A percentile compares a stretch with the other conserved stretches of the same genome.
Conservation (phyloP, 768 basidiomycete species). For the Amylocystis lapponica region DNA sequence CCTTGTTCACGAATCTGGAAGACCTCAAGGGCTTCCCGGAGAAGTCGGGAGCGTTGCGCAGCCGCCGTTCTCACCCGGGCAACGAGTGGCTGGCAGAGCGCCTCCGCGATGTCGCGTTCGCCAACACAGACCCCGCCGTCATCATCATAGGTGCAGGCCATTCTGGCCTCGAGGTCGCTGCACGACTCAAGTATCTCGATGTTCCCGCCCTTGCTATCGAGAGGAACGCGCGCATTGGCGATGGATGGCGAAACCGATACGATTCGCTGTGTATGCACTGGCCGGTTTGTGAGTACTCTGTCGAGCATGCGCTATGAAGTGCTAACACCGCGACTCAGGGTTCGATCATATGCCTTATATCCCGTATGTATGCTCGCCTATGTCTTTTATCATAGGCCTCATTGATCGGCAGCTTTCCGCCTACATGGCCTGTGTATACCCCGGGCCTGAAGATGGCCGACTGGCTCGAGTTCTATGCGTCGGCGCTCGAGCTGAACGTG, state of each 20-base stretch:
- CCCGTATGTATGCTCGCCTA: slow-evolving; percentile 32
- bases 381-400: not conserved
- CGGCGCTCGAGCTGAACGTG: slow-evolving; percentile 53
- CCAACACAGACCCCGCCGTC: slow-evolving; percentile 42
- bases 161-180: slow-evolving; percentile 58
- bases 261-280: slow-evolving; percentile 49
- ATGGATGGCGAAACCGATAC: slow-evolving; percentile 58
- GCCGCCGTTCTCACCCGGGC: slow-evolving; percentile 26
- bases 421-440: slow-evolving; percentile 17
- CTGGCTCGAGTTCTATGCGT: slow-evolving; percentile 61
- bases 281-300: slow-evolving; percentile 33
- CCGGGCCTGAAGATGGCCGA: slow-evolving; percentile 57
- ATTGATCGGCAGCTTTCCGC: slow-evolving; percentile 6
- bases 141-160: slow-evolving; percentile 62
- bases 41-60: slow-evolving; percentile 25
- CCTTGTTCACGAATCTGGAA: slow-evolving; percentile 45
- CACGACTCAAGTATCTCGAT: slow-evolving; percentile 51
- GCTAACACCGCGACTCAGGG: too few species aligned
- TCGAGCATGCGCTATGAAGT: not conserved
- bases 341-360: slow-evolving; percentile 49
- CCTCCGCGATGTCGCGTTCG: slow-evolving; percentile 27
- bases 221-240: slow-evolving; percentile 44
- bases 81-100: slow-evolving; percentile 32
- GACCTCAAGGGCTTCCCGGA: slow-evolving; percentile 39
- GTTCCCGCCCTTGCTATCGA: slow-evolving; percentile 55